Evolutionary conservation across 2,329 filamentous ascomycete species (phyloP).

Genomic region (Hymenotorrendiella dingleyae): DNA sequence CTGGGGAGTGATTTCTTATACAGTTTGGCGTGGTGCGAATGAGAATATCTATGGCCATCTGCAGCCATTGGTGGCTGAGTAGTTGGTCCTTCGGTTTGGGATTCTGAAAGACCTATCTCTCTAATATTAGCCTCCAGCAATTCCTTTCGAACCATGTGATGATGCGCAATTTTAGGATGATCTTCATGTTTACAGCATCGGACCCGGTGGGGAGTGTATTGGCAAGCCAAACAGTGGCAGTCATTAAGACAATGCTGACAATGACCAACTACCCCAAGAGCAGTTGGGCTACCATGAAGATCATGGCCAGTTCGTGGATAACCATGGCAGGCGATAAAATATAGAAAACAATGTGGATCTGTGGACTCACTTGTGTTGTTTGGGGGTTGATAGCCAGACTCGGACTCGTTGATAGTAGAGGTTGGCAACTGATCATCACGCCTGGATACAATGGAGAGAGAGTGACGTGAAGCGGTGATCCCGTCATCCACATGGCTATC

Average conservation of each 20-base stretch:
- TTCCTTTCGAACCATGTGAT: constrained; percentile 14
- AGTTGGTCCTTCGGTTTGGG: background rate
- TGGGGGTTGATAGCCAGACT: too few species aligned
- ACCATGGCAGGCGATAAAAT: constrained; percentile 21
- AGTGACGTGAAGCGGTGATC: constrained; percentile 1
- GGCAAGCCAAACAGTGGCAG: constrained; percentile 23
- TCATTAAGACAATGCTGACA: constrained; percentile 28
- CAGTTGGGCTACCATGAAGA: constrained; percentile 17
- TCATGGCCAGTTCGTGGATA: constrained; percentile 25
- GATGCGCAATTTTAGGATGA: constrained; percentile 16
- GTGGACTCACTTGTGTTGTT: too few species aligned
- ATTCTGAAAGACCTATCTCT: background rate
- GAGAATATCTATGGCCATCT: too few species aligned
- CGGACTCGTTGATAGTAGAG: too few species aligned
- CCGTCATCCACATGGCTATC: constrained; percentile 15
- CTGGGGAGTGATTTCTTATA: too few species aligned
- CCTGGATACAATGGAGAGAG: constrained; percentile 1
- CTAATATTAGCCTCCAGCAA: background rate
- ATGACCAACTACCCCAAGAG: constrained; percentile 19
- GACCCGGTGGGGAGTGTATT: constrained; percentile 22
- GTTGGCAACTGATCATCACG: constrained; percentile 1
- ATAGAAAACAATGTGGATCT: constrained; percentile 1
- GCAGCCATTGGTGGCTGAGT: too few species aligned
- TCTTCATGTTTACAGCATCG: constrained; percentile 22
- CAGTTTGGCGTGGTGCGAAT: too few species aligned